A percentile compares a stretch with the other conserved stretches of the same genome.
These are phyloP conservation scores for Blepharisma japonicum DNA, from an alignment of 73 alveolate genomes.

Conservation along the genomic window DNA sequence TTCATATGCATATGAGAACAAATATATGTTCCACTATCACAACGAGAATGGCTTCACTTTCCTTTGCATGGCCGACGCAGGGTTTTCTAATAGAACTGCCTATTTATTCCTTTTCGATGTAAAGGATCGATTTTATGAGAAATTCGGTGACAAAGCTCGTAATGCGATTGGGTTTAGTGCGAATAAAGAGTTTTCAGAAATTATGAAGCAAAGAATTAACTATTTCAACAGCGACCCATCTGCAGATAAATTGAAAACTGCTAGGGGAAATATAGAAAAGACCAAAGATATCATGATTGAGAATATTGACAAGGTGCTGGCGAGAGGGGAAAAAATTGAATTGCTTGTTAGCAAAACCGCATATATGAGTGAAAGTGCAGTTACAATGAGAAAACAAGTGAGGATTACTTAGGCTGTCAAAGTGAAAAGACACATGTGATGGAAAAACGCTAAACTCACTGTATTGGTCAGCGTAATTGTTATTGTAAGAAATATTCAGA, in stretches of 20 bases:
- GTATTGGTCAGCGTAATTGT: slow-evolving; percentile 5
- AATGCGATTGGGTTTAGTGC: not conserved
- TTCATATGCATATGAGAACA: slow-evolving; percentile 29
- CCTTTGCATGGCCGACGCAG: slow-evolving; percentile 25
- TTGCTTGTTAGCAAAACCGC: slow-evolving; percentile 18
- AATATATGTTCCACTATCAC: slow-evolving; percentile 28
- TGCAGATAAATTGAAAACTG: slow-evolving; percentile 17
- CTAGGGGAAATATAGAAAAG: slow-evolving; percentile 14
- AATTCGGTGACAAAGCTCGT: not conserved
- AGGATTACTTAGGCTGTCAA: slow-evolving; percentile 15
- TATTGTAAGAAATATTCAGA: slow-evolving; percentile 17
- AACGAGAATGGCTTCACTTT: slow-evolving; percentile 32
- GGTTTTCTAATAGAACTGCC: slow-evolving; percentile 18
- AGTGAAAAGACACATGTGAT: slow-evolving; percentile 33
- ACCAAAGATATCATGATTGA: slow-evolving; percentile 26
- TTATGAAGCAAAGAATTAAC: slow-evolving; percentile 17
- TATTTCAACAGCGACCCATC: slow-evolving; percentile 15
- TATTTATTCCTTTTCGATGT: slow-evolving; percentile 3
- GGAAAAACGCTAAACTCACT: slow-evolving; percentile 27
- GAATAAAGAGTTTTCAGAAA: slow-evolving; percentile 1
- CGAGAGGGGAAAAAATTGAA: slow-evolving; percentile 36
- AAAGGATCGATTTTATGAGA: slow-evolving; percentile 1
- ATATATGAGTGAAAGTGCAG: slow-evolving; percentile 25
- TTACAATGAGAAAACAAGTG: slow-evolving; percentile 20
- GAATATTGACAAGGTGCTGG: slow-evolving; percentile 24